Evolutionary conservation across 495 filamentous ascomycete species (phyloP).

Genomic region (Neurospora sp.): DNA sequence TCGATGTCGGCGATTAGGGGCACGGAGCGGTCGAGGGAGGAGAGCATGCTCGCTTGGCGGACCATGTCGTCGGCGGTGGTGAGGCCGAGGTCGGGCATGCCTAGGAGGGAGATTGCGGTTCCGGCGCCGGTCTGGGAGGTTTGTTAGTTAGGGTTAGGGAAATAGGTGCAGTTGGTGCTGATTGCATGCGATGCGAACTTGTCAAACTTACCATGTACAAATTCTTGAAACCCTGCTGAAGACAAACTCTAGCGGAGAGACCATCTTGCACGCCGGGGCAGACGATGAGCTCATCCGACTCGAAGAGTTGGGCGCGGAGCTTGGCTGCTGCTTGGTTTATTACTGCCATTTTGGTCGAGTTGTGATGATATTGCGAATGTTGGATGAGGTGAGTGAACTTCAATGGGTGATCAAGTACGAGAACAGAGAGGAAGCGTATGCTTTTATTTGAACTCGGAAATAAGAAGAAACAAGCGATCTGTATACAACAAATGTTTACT

Average conservation of each 20-base stretch:
- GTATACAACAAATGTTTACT: not conserved
- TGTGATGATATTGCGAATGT: not conserved
- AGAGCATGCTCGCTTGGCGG: constrained; percentile 56
- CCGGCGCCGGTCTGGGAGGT: constrained; percentile 50
- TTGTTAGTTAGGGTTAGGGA: not conserved
- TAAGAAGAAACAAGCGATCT: not conserved
- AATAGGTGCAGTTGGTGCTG: not conserved
- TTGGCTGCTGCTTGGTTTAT: constrained; percentile 23
- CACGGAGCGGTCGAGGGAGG: constrained; percentile 45
- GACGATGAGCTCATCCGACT: constrained; percentile 34
- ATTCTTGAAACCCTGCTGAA: constrained; percentile 50
- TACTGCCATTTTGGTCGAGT: not conserved
- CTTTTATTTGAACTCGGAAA: not conserved
- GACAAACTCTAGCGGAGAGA: constrained; percentile 53
- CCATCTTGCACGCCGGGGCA: constrained; percentile 68
- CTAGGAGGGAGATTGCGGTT: constrained; percentile 51
- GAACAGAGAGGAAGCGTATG: not conserved
- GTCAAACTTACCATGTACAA: constrained; percentile 55
- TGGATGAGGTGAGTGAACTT: not conserved
- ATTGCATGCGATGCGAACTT: not conserved
- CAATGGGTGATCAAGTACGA: not conserved
- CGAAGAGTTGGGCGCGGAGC: constrained; percentile 28
- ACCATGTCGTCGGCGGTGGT: constrained; percentile 55
- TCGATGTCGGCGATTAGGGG: constrained; percentile 64
- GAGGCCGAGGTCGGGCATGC: constrained; percentile 58